Evolutionary conservation across 176 grass and related monocot genomes (phyloP).

Genomic region (Triticum timopheevii): DNA sequence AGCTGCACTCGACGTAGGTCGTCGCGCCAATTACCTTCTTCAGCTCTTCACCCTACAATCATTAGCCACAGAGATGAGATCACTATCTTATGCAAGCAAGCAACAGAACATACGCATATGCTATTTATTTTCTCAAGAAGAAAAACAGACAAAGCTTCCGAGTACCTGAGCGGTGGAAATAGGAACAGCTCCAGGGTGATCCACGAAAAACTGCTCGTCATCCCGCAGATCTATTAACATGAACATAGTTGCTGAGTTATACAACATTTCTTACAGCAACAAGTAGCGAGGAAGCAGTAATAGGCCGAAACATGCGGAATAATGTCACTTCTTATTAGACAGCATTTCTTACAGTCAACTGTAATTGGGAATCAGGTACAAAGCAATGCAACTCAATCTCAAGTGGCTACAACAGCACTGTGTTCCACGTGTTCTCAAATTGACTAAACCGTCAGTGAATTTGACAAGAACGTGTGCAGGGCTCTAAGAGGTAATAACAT

Average conservation of each 20-base stretch:
- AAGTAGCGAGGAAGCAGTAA: background rate
- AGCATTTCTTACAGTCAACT: background rate
- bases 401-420: background rate
- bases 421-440: background rate
- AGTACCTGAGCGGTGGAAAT: constrained; percentile 51
- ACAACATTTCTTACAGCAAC: background rate
- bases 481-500: background rate
- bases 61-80: constrained; percentile 6
- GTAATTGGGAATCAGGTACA: background rate
- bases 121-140: no score
- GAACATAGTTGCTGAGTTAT: background rate
- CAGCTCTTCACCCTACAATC: constrained; percentile 67
- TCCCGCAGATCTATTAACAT: constrained; percentile 47
- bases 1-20: constrained; percentile 72
- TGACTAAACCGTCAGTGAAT: background rate
- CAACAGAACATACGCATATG: background rate
- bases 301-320: background rate
- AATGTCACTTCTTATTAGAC: background rate
- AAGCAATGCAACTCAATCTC: background rate
- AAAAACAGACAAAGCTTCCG: background rate
- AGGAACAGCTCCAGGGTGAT: constrained; percentile 51
- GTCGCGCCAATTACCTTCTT: constrained; percentile 67
- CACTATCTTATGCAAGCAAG: background rate
- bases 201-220: constrained; percentile 49
- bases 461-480: background rate